Conservation (phyloP, 2,329 filamentous ascomycete species). For the Talaromyces sp. region DNA sequence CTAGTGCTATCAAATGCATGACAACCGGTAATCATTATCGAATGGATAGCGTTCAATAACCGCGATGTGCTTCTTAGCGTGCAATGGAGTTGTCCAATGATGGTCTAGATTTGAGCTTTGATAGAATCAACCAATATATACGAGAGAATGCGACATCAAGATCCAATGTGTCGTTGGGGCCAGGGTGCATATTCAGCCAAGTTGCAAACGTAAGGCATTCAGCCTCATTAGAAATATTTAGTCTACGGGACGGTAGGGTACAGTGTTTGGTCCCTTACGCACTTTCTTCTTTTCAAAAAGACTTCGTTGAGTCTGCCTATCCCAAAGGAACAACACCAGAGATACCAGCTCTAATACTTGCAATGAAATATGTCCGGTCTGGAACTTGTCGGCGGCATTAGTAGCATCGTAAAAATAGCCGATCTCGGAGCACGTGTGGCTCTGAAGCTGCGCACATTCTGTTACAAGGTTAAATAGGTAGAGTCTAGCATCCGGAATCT, state of each 20-base stretch:
- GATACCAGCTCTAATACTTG: no score
- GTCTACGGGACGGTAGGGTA: no score
- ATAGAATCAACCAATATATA: neutral
- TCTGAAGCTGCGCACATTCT: slow-evolving; percentile 31
- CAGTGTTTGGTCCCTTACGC: no score
- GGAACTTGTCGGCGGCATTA: slow-evolving; percentile 27
- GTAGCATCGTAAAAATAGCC: slow-evolving; percentile 32
- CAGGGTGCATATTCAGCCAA: no score
- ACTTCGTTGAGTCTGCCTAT: no score
- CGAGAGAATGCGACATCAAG: no score
- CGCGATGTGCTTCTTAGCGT: neutral
- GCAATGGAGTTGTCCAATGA: neutral
- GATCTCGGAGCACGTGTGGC: slow-evolving; percentile 31
- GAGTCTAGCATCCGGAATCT: slow-evolving; percentile 23
- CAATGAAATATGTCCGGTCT: slow-evolving; percentile 21
- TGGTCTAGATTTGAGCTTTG: neutral
- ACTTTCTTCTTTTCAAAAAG: no score
- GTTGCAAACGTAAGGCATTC: no score
- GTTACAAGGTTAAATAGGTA: slow-evolving; percentile 27
- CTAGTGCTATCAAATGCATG: neutral
- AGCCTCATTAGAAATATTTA: no score
- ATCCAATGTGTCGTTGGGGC: no score
- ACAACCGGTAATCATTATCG: neutral
- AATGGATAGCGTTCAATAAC: neutral
- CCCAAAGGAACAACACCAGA: no score